Evolutionary conservation across 179 eudicot species (phyloP), one percentile per base, ranked within the genome.

Genomic region (Spinacia oleracea): DNA sequence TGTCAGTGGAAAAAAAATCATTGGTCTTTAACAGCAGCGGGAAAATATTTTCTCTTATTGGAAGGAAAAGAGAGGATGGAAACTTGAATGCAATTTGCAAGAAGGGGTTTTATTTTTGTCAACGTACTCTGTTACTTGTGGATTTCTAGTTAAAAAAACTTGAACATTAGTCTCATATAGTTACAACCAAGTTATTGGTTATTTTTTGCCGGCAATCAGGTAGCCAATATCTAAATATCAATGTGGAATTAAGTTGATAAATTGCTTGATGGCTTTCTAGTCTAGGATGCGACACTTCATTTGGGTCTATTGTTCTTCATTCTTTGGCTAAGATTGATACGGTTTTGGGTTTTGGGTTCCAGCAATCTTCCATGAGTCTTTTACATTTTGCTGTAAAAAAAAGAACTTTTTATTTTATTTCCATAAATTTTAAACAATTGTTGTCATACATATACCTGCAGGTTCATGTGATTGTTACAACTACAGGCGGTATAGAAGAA

Each of bases 391-490:
- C 48, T 31, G 9, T 43, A 27, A 43, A 11, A 27, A 40, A 1
- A 16, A 65, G 15, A 12, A 11, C 14, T 8, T 25, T 14, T 48
- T 50, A 8, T 48, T 46, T 60, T 27, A 14, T 4, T 27, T n/a
- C n/a, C n/a, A n/a, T 10, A 60, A 27, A 21, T 6, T n/a, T 10
- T 12, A 29, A 62, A 29, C 32, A 10, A 12, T 56, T 5, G 15
- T 62, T 62, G 38, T 29, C 25, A 18, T 29, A 14, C 12, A 16
- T 75, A 63, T 23, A 20, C 85, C 75, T 58, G 46, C 83, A 93
- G 97, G 97, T 95, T 83, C 92, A 91, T 76, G 98, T 95, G 32
- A 79, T 95, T 78, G 98, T 91, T 69, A 93, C 98, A 27, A 95
- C 97, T 35, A 85, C 97, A 50, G 97, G 98, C 56, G 98, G 97